Conservation (phyloP, 2,329 filamentous ascomycete species). For the Colletotrichum gigasporum region DNA sequence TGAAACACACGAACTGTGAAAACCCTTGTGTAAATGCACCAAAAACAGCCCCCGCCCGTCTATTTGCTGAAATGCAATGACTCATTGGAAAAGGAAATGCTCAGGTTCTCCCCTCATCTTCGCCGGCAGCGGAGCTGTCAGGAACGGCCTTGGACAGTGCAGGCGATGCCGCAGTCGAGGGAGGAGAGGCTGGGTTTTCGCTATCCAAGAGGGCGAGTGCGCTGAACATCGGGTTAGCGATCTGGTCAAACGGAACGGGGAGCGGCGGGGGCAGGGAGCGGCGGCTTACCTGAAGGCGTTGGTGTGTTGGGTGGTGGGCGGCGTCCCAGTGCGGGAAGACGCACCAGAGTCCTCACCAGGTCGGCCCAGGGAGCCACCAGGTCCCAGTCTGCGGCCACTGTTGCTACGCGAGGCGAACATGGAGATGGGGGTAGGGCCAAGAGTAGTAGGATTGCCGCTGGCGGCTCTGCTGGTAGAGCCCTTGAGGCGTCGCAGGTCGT, state of each 20-base stretch:
- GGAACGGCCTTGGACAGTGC: conserved; percentile 70
- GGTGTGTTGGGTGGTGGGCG: conserved; percentile 77
- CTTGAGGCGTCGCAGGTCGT: conserved; percentile 89
- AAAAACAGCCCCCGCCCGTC: conserved; percentile 56
- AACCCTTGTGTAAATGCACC: conserved; percentile 58
- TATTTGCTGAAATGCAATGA: conserved; percentile 60
- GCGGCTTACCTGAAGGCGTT: conserved; percentile 91
- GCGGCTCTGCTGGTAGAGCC: conserved; percentile 65
- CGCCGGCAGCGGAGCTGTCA: conserved; percentile 51
- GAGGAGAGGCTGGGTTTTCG: conserved; percentile 74
- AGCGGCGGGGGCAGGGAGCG: no score
- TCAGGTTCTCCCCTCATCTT: conserved; percentile 41
- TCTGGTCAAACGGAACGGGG: background rate
- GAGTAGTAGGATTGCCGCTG: conserved; percentile 69
- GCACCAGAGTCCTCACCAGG: conserved; percentile 85
- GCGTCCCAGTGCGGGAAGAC: conserved; percentile 90
- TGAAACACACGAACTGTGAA: conserved; percentile 56
- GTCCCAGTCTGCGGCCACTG: conserved; percentile 84
- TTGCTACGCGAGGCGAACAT: conserved; percentile 91
- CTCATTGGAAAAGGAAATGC: conserved; percentile 39
- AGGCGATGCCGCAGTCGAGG: conserved; percentile 73
- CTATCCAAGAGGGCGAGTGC: conserved; percentile 69
- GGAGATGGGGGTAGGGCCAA: conserved; percentile 87
- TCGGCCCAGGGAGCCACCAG: conserved; percentile 76
- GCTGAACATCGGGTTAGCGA: conserved; percentile 49